phyloP scores from a whole-genome alignment of 1,284 basidiomycete genomes.

The Volvariella volvacea region DNA sequence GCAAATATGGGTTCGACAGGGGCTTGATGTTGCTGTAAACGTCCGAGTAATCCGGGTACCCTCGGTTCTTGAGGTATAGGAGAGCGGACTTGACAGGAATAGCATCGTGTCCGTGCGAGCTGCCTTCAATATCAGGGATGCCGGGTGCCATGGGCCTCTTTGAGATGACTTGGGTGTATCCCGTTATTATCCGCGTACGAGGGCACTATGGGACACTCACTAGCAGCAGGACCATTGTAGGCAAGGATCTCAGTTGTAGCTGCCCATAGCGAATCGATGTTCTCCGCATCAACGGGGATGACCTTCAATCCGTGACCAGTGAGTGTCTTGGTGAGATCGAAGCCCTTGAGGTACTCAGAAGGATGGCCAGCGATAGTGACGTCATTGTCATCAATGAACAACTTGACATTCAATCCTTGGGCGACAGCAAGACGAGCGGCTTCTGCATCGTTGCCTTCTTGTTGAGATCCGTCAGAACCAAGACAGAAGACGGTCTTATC shows the following conservation, averaged over 20 bases:
- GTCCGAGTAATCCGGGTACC: conserved; percentile 48
- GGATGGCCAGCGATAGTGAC: conserved; percentile 85
- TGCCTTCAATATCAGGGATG: conserved; percentile 72
- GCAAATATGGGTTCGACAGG: conserved; percentile 45
- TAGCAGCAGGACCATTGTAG: conserved; percentile 69
- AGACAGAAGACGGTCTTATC: conserved; percentile 75
- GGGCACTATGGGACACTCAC: conserved; percentile 25
- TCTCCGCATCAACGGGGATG: conserved; percentile 65
- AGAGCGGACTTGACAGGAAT: conserved; percentile 73
- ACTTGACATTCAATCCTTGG: conserved; percentile 73
- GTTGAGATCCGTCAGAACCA: conserved; percentile 83
- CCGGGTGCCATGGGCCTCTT: conserved; percentile 81
- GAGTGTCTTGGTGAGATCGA: conserved; percentile 63
- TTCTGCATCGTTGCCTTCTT: conserved; percentile 86
- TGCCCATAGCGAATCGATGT: conserved; percentile 70
- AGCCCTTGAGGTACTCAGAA: conserved; percentile 77
- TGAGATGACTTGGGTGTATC: conserved; percentile 42
- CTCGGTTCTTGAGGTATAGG: conserved; percentile 63
- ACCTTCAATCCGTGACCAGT: conserved; percentile 77
- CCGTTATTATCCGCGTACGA: conserved; percentile 4
- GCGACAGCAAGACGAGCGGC: conserved; percentile 82
- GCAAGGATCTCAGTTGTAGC: conserved; percentile 50
- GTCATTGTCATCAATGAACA: conserved; percentile 83
- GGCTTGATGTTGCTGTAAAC: conserved; percentile 68
- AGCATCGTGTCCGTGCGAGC: conserved; percentile 75